Base-by-base conservation (phyloP, 2,329 filamentous ascomycete genomes). In the Fusarium oxysporum region DNA sequence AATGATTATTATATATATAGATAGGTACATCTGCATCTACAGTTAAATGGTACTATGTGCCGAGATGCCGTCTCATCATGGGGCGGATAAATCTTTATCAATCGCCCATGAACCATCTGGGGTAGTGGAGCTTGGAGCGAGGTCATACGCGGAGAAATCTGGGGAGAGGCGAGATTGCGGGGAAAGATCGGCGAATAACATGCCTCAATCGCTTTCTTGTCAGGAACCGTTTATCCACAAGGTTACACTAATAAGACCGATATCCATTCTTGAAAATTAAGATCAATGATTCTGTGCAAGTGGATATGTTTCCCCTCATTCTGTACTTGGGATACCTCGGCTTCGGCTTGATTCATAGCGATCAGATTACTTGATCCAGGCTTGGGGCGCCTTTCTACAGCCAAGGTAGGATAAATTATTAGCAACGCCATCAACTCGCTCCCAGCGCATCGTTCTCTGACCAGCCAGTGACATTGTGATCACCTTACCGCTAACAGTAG, bases 41-140 rank as follows among this genome's bases (percentile, higher is more conserved):
- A 25, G 8, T 35, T 6, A 16, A 11, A 51, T 11, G 17, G 28
- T 23, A 25, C 21, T 30, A 33, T 32, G 45, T 45, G 33, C 61
- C 37, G 37, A 41, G 12, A 50, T 45, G 30, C 17, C n/a, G 21
- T 25, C 40, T 10, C 23, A 11, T n/a, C 33, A 45, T 45, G 37
- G 50, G 19, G n/a, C n/a, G 62, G 64, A 43, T 60, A 67, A 67
- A 67, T 43, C 40, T 67, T 67, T 67, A 60, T 61, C 64, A 67
- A 50, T 41, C 7, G 1, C 6, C 6, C 28, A 32, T 50, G 19
- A n/a, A 12, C n/a, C 11, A 21, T 61, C 64, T 37, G 35, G 44
- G 64, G 33, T 67, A 40, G 62, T 60, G 21, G 50, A 30, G 21
- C 35, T 28, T 3, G 3, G 6, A 41, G 30, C 30, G 4, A 30